These are phyloP conservation scores for Synchytrium microbalum DNA, from an alignment of 371 early-diverging fungal species.

Conservation along the genomic window DNA sequence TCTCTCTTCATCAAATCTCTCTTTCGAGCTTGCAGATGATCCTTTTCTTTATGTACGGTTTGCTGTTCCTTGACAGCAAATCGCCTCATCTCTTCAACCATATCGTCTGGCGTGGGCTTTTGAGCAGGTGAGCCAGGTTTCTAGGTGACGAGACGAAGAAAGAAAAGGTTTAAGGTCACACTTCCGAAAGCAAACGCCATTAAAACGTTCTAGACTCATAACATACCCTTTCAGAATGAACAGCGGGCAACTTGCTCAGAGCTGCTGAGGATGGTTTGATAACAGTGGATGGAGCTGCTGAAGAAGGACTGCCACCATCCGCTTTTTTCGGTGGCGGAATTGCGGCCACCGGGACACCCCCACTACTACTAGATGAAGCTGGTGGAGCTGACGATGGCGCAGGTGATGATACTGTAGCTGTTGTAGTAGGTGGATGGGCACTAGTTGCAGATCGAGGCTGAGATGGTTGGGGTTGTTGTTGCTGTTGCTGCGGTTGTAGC, in stretches of 20 bases:
- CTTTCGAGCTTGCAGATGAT: slow-evolving; percentile 67
- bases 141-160: not conserved
- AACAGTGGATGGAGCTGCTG: not conserved
- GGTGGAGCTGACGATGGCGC: slow-evolving; percentile 1
- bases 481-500: not conserved
- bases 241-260: not conserved
- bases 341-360: too few species aligned
- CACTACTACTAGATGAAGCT: too few species aligned
- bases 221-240: not conserved
- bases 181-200: not conserved
- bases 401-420: slow-evolving; percentile 1
- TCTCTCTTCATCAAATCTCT: slow-evolving; percentile 63
- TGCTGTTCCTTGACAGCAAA: slow-evolving; percentile 54
- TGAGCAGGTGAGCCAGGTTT: not conserved
- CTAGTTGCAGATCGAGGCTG: too few species aligned
- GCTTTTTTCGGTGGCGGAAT: too few species aligned
- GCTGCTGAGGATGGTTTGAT: not conserved
- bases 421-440: not conserved
- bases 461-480: not conserved
- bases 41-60: slow-evolving; percentile 70
- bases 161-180: not conserved
- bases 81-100: slow-evolving; percentile 22
- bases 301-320: too few species aligned
- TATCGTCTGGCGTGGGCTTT: not conserved
- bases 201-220: not conserved